Conservation (phyloP, 2,329 filamentous ascomycete species). For the Magnaporthiopsis incrustans region DNA sequence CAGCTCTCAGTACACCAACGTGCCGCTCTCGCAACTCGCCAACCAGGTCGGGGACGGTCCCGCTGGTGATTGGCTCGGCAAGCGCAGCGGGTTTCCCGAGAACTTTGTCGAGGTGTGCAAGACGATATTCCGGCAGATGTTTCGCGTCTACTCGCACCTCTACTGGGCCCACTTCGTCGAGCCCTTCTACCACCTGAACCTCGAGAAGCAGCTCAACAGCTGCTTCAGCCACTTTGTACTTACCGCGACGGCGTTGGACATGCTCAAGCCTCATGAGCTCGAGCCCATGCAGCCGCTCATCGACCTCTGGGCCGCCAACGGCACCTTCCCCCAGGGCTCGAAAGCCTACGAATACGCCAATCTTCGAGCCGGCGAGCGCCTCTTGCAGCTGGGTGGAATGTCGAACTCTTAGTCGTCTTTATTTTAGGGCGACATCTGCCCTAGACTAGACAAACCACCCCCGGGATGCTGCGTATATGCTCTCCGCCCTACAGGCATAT, state of each 20-base stretch:
- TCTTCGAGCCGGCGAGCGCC: constrained; percentile 48
- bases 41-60: constrained; percentile 26
- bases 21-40: constrained; percentile 54
- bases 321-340: constrained; percentile 72
- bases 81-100: constrained; percentile 84
- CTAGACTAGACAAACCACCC: neutral
- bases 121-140: constrained; percentile 95
- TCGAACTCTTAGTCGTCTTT: constrained; percentile 1
- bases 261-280: constrained; percentile 81
- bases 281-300: constrained; percentile 95
- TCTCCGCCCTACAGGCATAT: neutral
- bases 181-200: constrained; percentile 68
- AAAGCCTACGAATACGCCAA: constrained; percentile 61
- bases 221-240: constrained; percentile 81
- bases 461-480: neutral
- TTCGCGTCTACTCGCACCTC: constrained; percentile 93
- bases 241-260: constrained; percentile 70
- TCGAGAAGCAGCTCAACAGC: constrained; percentile 76
- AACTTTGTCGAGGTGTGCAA: constrained; percentile 87
- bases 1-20: constrained; percentile 50
- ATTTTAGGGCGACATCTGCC: neutral
- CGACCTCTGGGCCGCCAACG: constrained; percentile 83
- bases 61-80: constrained; percentile 69
- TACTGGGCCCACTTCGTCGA: constrained; percentile 94
- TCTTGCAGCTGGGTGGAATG: constrained; percentile 28